Evolutionary conservation across 257 asterid genomes (phyloP).

Genomic region (Anisodus acutangulus): DNA sequence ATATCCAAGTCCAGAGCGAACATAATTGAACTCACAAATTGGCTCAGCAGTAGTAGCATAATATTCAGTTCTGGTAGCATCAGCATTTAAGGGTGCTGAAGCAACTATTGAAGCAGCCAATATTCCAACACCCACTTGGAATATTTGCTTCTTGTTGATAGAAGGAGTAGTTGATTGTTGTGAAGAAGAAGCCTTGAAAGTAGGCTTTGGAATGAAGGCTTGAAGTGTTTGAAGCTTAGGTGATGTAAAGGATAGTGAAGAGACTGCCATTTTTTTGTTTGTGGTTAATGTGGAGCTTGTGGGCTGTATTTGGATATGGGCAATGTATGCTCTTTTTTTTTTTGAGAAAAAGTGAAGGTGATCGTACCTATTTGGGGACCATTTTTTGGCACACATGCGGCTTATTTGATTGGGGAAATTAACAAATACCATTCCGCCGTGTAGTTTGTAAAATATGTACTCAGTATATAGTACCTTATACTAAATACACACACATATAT

Average conservation of each 20-base stretch:
- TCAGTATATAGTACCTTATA: too few relatives aligned
- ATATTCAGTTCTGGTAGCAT: slow-evolving; percentile 83
- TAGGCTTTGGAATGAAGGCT: slow-evolving; percentile 28
- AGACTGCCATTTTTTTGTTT: slow-evolving; percentile 52
- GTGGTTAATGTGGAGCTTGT: slow-evolving; percentile 33
- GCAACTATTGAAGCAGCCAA: slow-evolving; percentile 70
- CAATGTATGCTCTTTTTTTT: not conserved
- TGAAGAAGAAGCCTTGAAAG: slow-evolving; percentile 43
- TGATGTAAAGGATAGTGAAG: slow-evolving; percentile 50
- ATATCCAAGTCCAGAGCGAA: slow-evolving; percentile 81
- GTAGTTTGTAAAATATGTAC: too few relatives aligned
- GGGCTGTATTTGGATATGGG: slow-evolving; percentile 35
- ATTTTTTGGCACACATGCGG: not conserved
- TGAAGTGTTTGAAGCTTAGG: slow-evolving; percentile 44
- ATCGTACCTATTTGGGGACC: not conserved
- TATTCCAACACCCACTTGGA: slow-evolving; percentile 66
- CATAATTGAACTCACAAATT: slow-evolving; percentile 73
- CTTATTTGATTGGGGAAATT: too few relatives aligned
- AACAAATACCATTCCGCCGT: too few relatives aligned
- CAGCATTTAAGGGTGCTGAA: slow-evolving; percentile 67
- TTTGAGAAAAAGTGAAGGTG: not conserved
- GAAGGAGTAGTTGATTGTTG: not conserved
- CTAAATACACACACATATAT: too few relatives aligned
- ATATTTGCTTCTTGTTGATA: slow-evolving; percentile 46
- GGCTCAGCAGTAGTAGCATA: slow-evolving; percentile 87